Percentiles rank a stretch among this genome's conserved stretches.
These are phyloP conservation scores for Vitrella brassicaformis DNA, from an alignment of 73 alveolate genomes.

Conservation along the genomic window DNA sequence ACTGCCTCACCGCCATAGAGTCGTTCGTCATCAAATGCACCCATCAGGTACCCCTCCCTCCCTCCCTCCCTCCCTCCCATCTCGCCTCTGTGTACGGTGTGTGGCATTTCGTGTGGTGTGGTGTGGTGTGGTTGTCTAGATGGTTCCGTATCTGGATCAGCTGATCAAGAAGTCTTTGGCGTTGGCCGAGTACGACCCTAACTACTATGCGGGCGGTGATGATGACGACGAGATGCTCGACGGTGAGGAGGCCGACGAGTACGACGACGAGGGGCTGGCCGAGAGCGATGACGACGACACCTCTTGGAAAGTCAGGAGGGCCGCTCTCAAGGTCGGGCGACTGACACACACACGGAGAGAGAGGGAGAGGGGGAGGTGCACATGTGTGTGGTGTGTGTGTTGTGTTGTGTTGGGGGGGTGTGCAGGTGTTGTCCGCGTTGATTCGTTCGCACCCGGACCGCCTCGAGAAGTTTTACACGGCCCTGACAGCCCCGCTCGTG, in stretches of 20 bases:
- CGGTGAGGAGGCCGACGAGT: conserved; percentile 59
- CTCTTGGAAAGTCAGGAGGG: conserved; percentile 68
- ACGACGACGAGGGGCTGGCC: conserved; percentile 49
- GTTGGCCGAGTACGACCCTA: conserved; percentile 57
- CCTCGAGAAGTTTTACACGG: too few species aligned
- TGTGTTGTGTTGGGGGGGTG: too few species aligned
- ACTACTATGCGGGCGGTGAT: conserved; percentile 44
- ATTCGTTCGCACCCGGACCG: too few species aligned
- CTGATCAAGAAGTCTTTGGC: conserved; percentile 36
- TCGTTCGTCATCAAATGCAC: conserved; percentile 55
- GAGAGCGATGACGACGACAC: conserved; percentile 64
- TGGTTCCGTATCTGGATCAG: conserved; percentile 41
- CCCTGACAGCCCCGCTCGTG: too few species aligned
- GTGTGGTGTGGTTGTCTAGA: not conserved
- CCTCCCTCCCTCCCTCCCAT: not conserved
- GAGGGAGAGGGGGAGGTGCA: too few species aligned
- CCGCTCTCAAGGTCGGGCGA: conserved; percentile 49
- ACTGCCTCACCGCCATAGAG: conserved; percentile 55
- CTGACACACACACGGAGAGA: too few species aligned
- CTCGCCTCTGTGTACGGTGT: not conserved
- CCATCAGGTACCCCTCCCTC: conserved; percentile 12
- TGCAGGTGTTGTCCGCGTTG: too few species aligned
- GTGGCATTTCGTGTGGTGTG: not conserved
- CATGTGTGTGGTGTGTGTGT: too few species aligned
- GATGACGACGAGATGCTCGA: conserved; percentile 34